phyloP scores from a whole-genome alignment of 345 rosid species.

The Eucalyptus microcorys region DNA sequence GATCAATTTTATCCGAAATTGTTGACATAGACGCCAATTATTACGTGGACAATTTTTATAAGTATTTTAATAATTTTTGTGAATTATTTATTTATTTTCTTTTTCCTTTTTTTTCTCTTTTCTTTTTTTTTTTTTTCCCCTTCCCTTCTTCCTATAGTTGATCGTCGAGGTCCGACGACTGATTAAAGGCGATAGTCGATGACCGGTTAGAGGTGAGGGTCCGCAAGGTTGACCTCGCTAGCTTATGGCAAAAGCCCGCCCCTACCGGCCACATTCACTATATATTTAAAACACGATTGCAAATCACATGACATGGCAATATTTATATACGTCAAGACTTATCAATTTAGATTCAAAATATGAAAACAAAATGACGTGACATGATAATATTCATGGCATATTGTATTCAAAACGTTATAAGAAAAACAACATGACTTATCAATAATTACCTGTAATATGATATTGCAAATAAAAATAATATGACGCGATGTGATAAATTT shows the following conservation, averaged over 20 bases:
- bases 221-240: too few species aligned
- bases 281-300: not conserved
- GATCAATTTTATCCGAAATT: accelerated
- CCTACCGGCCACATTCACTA: too few species aligned
- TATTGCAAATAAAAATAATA: not conserved
- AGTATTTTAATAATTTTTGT: too few species aligned
- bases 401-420: not conserved
- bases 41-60: not conserved
- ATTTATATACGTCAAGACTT: not conserved
- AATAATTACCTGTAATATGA: not conserved
- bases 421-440: not conserved
- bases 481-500: not conserved
- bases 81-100: too few species aligned
- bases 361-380: not conserved
- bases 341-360: not conserved
- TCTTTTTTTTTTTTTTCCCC: not conserved
- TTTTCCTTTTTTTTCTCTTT: accelerated
- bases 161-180: accelerated
- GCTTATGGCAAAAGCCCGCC: too few species aligned
- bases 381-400: not conserved
- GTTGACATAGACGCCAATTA: accelerated
- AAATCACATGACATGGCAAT: not conserved
- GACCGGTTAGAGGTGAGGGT: accelerated
- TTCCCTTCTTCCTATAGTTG: accelerated
- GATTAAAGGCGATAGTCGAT: accelerated